phyloP scores from a whole-genome alignment of 163 green algal species.

The Prototheca cutis region DNA sequence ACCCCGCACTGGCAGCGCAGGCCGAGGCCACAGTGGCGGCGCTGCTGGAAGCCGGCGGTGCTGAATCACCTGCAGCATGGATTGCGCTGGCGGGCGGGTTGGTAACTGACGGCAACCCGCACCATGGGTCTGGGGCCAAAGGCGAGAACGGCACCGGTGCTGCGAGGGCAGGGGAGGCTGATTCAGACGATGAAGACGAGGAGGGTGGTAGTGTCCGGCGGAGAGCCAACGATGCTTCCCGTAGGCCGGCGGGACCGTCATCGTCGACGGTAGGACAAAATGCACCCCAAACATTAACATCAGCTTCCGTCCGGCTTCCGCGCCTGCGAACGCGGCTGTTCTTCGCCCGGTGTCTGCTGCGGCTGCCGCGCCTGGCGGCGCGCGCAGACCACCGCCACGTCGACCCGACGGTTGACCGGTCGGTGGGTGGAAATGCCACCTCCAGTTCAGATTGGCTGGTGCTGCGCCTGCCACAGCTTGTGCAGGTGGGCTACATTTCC shows the following conservation, averaged over 20 bases:
- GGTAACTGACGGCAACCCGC: conserved; percentile 30
- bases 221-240: no score
- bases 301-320: background rate
- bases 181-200: background rate
- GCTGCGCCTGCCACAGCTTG: conserved; percentile 46
- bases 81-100: conserved; percentile 52
- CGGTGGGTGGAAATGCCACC: conserved; percentile 15
- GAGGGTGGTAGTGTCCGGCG: no score
- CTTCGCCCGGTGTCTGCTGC: conserved; percentile 48
- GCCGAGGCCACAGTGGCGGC: conserved; percentile 54
- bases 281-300: no score
- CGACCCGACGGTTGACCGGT: no score
- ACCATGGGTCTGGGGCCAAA: no score
- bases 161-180: background rate
- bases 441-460: conserved; percentile 52
- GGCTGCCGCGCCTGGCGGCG: conserved; percentile 35
- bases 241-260: no score
- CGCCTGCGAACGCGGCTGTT: conserved; percentile 62
- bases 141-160: no score
- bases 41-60: conserved; percentile 46
- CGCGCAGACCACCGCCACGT: conserved; percentile 37
- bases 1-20: conserved; percentile 44
- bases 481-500: conserved; percentile 70
- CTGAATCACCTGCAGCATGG: conserved; percentile 49
- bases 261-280: no score